Evolutionary conservation across 768 basidiomycete species (phyloP).

Genomic region (Cystoderma amianthinum): DNA sequence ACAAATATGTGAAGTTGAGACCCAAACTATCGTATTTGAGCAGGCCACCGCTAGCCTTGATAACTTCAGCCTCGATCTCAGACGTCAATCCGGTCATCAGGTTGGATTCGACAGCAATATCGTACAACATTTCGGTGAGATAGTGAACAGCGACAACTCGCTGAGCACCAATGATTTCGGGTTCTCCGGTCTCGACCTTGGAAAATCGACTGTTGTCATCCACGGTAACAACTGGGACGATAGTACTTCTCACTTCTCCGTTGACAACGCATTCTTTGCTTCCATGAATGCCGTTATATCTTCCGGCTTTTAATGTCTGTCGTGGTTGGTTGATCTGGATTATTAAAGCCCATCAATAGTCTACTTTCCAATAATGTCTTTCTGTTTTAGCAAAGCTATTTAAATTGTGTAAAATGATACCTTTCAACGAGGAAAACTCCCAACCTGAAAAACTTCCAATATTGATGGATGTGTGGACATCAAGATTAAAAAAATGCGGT

Average conservation of each 20-base stretch:
- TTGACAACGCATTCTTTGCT: slow-evolving; percentile 1
- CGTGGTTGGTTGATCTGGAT: no score
- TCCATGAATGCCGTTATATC: no score
- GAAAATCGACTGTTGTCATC: slow-evolving; percentile 26
- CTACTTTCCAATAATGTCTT: no score
- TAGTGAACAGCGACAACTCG: slow-evolving; percentile 27
- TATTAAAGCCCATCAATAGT: no score
- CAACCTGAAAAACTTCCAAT: no score
- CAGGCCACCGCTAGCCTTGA: slow-evolving; percentile 33
- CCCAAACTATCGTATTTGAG: slow-evolving; percentile 36
- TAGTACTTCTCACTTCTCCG: background rate
- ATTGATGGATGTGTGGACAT: no score
- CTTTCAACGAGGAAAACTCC: no score
- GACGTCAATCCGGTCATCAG: slow-evolving; percentile 27
- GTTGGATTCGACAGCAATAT: slow-evolving; percentile 33
- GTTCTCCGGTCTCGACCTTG: slow-evolving; percentile 32
- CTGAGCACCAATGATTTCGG: slow-evolving; percentile 29
- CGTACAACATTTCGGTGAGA: slow-evolving; percentile 21
- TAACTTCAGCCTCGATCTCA: slow-evolving; percentile 33
- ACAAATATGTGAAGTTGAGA: slow-evolving; percentile 43
- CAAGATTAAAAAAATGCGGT: background rate
- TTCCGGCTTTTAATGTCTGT: no score
- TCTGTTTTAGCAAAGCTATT: no score
- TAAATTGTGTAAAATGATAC: no score
- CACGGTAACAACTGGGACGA: slow-evolving; percentile 31